phyloP scores from a whole-genome alignment of 2,329 filamentous ascomycete species.

The Cylindrodendrum hubeiense region DNA sequence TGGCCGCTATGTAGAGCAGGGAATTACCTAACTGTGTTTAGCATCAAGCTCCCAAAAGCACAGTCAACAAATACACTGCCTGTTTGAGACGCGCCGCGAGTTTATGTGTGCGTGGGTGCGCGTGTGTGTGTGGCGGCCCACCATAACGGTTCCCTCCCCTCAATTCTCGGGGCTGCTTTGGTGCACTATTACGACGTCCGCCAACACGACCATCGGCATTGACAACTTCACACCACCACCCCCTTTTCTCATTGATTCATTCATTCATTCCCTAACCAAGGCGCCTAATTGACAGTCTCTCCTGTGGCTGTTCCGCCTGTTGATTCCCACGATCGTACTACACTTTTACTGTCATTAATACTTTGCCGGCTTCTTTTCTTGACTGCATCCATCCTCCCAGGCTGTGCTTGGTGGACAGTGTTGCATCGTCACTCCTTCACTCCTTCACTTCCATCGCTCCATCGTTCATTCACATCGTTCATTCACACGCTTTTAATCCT shows the following conservation, averaged over 20 bases:
- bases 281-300: conserved; percentile 11
- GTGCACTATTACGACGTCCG: not conserved
- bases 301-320: not conserved
- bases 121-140: conserved; percentile 20
- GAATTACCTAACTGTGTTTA: not conserved
- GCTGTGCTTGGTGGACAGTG: conserved; percentile 26
- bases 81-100: conserved; percentile 6
- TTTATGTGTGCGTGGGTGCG: not conserved
- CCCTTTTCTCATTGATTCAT: conserved; percentile 18
- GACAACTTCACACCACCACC: conserved; percentile 17
- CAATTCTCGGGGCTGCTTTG: not conserved
- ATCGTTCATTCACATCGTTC: not conserved
- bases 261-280: conserved; percentile 10
- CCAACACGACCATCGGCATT: conserved; percentile 1
- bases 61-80: conserved; percentile 6
- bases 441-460: conserved; percentile 3
- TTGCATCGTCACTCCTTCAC: not conserved
- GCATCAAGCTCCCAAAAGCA: not conserved
- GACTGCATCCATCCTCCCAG: conserved; percentile 11
- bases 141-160: conserved; percentile 10
- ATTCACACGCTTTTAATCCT: not conserved
- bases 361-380: not conserved
- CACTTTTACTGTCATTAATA: conserved; percentile 13
- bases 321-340: not conserved
- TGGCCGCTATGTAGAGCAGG: not conserved